Base-by-base conservation (phyloP, 768 basidiomycete species). In the Tulasnella sp. region DNA sequence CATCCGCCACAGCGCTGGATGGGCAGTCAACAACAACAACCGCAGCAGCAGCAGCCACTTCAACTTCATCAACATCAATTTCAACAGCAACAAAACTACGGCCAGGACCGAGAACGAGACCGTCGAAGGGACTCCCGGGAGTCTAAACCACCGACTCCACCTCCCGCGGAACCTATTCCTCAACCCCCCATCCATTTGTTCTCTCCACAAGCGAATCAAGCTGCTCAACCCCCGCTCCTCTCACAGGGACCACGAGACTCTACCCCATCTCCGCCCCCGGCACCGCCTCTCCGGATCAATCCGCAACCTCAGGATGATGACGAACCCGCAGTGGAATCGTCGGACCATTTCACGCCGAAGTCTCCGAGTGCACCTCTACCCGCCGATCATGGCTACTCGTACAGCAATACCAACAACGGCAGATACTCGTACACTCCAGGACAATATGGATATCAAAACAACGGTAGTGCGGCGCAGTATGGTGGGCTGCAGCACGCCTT, bases 281-380 rank as follows among this genome's bases (percentile, higher is more conserved):
- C 57, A 22, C 57, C 57, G 21, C 46, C 57, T 11, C 30, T 49
- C 12, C 54, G 45, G 27, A 56, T 56, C 41, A 56, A 56, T 15
- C 43, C 34, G 5, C 54, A 19, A 15, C 41, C 54, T 11, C 12
- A 34, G 10, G 57, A 59, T 25, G 48, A 59, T 4, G 57, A 58
- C 4, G 56, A 59, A 31, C 57, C 57, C 2, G 57, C 57, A 9
- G 57, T 49, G n/a, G 45, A 44, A 29, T 59, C 57, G 24, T 59
- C 57, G 7, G 57, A 59, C 24, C 19, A 52, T 19, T 51, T 30
- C 49, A 59, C 57, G 8, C 57, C 57, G 24, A 59, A 59, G 22
- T 59, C 57, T 17, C 57, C 57, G 25, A 59, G 31, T 25, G 57
- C 34, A 21, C 45, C 57, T 2, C 48, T 59, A 3, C 57, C 57